phyloP scores from a whole-genome alignment of 257 asterid genomes.

The Solanum medicagineum region DNA sequence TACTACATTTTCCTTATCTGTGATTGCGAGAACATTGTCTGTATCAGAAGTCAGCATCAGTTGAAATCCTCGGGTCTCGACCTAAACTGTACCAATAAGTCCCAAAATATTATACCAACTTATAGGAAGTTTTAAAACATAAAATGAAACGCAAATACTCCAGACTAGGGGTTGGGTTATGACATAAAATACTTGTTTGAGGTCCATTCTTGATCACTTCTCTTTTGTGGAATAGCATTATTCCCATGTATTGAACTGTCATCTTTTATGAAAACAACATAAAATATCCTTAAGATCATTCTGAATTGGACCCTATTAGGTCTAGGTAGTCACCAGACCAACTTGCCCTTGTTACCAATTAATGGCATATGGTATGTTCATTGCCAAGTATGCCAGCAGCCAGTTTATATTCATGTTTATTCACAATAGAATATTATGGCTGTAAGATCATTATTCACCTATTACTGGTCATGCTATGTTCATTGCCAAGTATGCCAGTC shows the following conservation, averaged over 20 bases:
- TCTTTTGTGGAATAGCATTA: neutral
- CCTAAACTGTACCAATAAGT: neutral
- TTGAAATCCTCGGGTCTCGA: neutral
- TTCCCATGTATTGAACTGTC: neutral
- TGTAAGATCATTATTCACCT: neutral
- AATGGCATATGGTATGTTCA: neutral
- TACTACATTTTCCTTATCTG: neutral
- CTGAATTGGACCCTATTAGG: neutral
- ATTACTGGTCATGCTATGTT: neutral
- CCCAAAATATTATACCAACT: neutral
- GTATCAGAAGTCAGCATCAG: neutral
- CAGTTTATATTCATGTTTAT: too few species aligned
- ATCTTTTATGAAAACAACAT: neutral
- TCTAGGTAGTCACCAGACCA: neutral
- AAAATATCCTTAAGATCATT: neutral
- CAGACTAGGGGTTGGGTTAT: neutral
- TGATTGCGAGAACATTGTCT: neutral
- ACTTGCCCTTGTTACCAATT: neutral
- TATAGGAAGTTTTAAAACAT: neutral
- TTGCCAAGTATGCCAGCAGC: too few species aligned
- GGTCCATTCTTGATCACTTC: neutral
- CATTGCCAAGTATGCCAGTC: neutral
- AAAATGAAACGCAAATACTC: neutral
- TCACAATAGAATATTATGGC: neutral
- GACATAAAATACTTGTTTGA: neutral